Percentiles rank a stretch among this genome's conserved stretches.
These are phyloP conservation scores for Millerozyma miso DNA, from an alignment of 805 yeast species.

Conservation along the genomic window DNA sequence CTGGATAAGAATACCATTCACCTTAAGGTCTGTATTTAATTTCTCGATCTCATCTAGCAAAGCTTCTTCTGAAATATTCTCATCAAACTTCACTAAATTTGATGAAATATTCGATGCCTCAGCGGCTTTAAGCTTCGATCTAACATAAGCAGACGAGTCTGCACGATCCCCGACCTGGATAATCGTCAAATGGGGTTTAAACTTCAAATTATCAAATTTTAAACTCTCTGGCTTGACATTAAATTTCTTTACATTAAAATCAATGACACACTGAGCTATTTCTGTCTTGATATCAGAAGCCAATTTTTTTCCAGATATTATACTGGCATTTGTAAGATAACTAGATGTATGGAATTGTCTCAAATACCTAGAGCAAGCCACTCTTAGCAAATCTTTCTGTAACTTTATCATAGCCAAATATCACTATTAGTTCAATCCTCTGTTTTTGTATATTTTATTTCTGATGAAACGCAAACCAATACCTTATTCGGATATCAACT, in stretches of 20 bases:
- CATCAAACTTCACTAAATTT: conserved; percentile 60
- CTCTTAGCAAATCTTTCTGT: background rate
- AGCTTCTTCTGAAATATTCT: conserved; percentile 54
- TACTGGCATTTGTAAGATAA: conserved; percentile 25
- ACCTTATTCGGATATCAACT: too few relatives aligned
- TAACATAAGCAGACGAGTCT: conserved; percentile 87
- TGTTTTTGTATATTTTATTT: too few relatives aligned
- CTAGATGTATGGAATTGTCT: background rate
- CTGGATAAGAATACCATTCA: conserved; percentile 87
- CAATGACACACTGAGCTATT: conserved; percentile 38
- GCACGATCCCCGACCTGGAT: conserved; percentile 88
- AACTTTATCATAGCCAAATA: background rate
- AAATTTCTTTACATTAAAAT: conserved; percentile 29
- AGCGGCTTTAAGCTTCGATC: conserved; percentile 89
- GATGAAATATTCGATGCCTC: conserved; percentile 75
- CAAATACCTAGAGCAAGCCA: background rate
- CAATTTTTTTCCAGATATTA: conserved; percentile 40
- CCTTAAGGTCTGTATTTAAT: conserved; percentile 69
- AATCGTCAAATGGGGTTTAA: conserved; percentile 74
- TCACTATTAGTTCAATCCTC: background rate
- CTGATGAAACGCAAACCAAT: too few relatives aligned
- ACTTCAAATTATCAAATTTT: conserved; percentile 33
- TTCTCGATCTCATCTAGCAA: conserved; percentile 54
- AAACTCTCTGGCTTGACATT: conserved; percentile 14
- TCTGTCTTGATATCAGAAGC: conserved; percentile 34